Evolutionary conservation across 176 grass and related monocot genomes (phyloP), one percentile per base, ranked within the genome.

Genomic region (Oryza officinalis): DNA sequence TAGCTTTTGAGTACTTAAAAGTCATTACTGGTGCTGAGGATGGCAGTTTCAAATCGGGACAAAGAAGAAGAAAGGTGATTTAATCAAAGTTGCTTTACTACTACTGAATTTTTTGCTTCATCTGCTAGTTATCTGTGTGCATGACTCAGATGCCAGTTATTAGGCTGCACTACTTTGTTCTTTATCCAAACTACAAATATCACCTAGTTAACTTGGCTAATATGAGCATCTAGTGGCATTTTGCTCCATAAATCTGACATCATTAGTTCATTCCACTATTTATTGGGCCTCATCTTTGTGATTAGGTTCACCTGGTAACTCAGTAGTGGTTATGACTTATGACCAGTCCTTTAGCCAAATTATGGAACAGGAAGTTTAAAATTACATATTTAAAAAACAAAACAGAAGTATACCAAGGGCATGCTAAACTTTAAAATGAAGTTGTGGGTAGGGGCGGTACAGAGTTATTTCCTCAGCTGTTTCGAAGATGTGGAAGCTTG

Each of bases 11-110:
- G 33, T 91, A 86, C 75, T 83, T 98, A 46, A 91, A 83, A 73
- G 84, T 95, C 84, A 81, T 90, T 71, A 64, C 93, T 79, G 92
- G 79, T 66, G 22, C 86, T 65, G 82, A 93, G 37, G 83, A 86
- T 13, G 88, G 82, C 63, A 94, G 86, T 88, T 80, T 82, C 78
- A 98, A 91, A 75, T 88, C 88, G 79, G 93, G 81, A 45, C 94
- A 98, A 82, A 91, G 47, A 88, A 89, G 89, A 82, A 92, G 86
- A 84, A 89, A 90, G 95, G 95, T 98, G 74, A 26, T 33, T 75
- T 74, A 76, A 38, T 80, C 30, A 32, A 25, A 57, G 20, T 57
- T 57, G 14, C 28, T 72, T 68, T 87, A 38, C 30, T 75, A 57
- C 20, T 80, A 78, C 35, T 75, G 25, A 63, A 71, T 79, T 74